Conservation (phyloP, 805 yeast species). For the Monosporozyma servazzii region DNA sequence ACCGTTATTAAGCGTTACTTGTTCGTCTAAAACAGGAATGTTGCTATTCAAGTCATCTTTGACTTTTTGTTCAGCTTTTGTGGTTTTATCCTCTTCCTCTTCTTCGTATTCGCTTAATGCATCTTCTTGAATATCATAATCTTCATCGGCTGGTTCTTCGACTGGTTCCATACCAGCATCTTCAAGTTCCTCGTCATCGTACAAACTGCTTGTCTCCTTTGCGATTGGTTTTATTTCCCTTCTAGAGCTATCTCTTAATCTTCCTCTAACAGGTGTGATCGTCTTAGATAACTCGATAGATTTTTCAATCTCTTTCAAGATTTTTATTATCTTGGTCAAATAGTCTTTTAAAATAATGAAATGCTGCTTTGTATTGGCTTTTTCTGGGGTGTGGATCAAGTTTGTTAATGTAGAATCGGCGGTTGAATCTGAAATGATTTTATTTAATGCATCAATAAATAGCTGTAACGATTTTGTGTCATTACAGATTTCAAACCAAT, state of each 20-base stretch:
- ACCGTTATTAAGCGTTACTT: background rate
- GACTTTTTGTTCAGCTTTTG: background rate
- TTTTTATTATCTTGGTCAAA: constrained; percentile 16
- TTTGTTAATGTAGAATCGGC: background rate
- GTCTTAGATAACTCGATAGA: constrained; percentile 25
- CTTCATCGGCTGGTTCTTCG: constrained; percentile 1
- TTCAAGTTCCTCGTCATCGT: constrained; percentile 5
- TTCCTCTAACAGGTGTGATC: constrained; percentile 6
- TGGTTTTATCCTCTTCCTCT: constrained; percentile 1
- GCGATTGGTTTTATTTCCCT: background rate
- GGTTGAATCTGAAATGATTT: background rate
- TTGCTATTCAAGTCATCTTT: background rate
- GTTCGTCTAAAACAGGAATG: background rate
- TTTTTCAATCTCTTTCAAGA: constrained; percentile 56
- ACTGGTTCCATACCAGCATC: background rate
- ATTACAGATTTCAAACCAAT: constrained; percentile 26
- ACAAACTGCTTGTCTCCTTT: constrained; percentile 1
- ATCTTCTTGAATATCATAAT: background rate
- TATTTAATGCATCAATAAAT: constrained; percentile 17
- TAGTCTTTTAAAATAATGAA: constrained; percentile 14
- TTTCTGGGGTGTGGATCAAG: constrained; percentile 18
- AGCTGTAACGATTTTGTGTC: constrained; percentile 18
- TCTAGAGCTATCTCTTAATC: constrained; percentile 7
- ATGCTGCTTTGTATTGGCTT: constrained; percentile 17
- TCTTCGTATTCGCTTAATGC: constrained; percentile 1